Percentiles rank a stretch among this genome's conserved stretches.
phyloP scores from a whole-genome alignment of 305 asterid genomes.

The Fraxinus dipetala region DNA sequence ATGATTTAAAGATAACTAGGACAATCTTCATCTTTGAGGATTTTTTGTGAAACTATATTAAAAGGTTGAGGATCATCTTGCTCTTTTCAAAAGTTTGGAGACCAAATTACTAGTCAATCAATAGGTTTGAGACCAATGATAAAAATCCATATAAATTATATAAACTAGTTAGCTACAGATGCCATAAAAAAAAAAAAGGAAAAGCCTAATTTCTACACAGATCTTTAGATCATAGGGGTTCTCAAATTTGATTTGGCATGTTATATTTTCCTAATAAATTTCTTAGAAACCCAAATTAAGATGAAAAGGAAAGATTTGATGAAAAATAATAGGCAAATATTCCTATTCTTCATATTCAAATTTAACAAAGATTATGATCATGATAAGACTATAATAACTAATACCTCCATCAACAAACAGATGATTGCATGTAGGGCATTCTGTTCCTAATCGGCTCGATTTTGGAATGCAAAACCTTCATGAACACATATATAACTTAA shows the following conservation, averaged over 20 bases:
- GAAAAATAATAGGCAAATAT: background rate
- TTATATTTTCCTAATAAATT: background rate
- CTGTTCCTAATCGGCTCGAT: slow-evolving; percentile 26
- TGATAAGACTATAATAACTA: background rate
- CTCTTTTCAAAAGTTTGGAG: background rate
- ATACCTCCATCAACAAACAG: slow-evolving; percentile 51
- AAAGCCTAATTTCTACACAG: background rate
- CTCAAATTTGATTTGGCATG: background rate
- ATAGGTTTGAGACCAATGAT: background rate
- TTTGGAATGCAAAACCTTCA: slow-evolving; percentile 57
- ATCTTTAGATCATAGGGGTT: background rate
- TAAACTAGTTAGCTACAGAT: background rate
- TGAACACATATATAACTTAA: background rate
- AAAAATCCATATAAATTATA: background rate
- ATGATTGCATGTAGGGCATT: slow-evolving; percentile 67
- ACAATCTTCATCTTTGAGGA: no score
- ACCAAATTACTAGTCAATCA: background rate
- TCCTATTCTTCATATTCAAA: background rate
- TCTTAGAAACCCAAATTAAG: background rate
- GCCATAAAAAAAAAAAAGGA: background rate
- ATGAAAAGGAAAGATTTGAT: background rate
- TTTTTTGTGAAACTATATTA: no score
- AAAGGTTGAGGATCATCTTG: no score
- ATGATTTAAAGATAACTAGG: no score
- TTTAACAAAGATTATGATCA: background rate